phyloP scores from a whole-genome alignment of 2,329 filamentous ascomycete genomes.

The Cryphonectria japonica region DNA sequence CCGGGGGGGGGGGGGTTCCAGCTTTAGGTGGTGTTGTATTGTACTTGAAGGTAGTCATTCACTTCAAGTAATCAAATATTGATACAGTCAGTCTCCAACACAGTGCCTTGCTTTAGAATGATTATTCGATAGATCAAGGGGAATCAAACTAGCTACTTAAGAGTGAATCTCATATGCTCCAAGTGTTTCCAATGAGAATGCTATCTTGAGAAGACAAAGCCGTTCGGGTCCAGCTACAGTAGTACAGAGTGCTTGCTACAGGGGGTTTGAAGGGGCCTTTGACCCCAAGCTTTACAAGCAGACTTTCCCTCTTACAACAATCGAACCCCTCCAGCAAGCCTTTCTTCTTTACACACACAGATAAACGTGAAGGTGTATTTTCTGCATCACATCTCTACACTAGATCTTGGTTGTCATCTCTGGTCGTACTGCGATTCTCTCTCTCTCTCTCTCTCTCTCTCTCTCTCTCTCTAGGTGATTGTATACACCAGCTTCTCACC shows the following conservation, averaged over 20 bases:
- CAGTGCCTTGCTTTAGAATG: neutral
- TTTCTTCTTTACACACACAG: too few species aligned
- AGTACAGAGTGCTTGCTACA: too few species aligned
- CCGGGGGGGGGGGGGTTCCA: neutral
- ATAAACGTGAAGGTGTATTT: neutral
- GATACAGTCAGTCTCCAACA: neutral
- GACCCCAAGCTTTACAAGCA: too few species aligned
- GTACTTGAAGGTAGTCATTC: neutral
- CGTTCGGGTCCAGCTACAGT: too few species aligned
- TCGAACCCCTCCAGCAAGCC: too few species aligned
- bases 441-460: neutral
- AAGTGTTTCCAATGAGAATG: neutral
- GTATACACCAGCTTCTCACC: conserved; percentile 14
- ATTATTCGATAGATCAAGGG: neutral
- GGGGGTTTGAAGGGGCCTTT: too few species aligned
- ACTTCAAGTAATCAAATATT: neutral
- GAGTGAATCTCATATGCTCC: neutral
- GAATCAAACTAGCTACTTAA: too few species aligned
- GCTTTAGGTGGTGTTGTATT: neutral
- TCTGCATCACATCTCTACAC: neutral
- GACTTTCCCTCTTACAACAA: too few species aligned
- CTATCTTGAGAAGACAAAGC: too few species aligned
- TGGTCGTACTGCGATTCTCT: too few species aligned
- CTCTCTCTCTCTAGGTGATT: neutral
- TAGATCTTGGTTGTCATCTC: neutral